phyloP scores from a whole-genome alignment of 176 grass and related monocot genomes.

The Eleusine indica region DNA sequence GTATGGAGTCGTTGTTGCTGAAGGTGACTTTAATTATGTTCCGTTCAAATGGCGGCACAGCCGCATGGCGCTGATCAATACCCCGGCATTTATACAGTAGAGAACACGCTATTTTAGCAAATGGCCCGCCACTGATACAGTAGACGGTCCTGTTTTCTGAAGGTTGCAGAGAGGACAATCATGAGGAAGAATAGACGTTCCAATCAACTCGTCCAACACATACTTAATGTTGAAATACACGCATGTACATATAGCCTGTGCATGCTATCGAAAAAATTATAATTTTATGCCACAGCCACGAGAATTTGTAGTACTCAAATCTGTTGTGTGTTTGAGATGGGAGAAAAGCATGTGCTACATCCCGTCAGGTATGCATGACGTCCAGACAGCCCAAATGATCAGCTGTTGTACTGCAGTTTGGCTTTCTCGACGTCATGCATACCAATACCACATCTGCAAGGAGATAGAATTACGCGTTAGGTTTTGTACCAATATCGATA shows the following conservation, averaged over 20 bases:
- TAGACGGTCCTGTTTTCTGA: background rate
- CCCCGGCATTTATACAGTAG: no score
- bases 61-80: slow-evolving; percentile 37
- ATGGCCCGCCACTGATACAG: background rate
- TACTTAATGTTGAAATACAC: background rate
- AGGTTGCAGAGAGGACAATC: background rate
- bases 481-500: background rate
- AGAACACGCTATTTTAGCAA: background rate
- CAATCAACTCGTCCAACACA: no score
- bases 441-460: background rate
- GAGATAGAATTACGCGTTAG: background rate
- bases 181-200: no score
- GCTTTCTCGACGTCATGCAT: background rate
- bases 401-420: background rate
- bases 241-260: no score
- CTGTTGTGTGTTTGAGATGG: background rate
- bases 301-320: background rate
- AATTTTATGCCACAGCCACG: no score
- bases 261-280: no score
- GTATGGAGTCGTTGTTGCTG: background rate
- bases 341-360: background rate
- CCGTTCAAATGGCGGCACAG: background rate
- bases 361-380: no score
- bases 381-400: background rate
- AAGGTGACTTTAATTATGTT: background rate